These are phyloP conservation scores for Penicillium sp. DNA, from an alignment of 2,329 filamentous ascomycete species.

Conservation along the genomic window DNA sequence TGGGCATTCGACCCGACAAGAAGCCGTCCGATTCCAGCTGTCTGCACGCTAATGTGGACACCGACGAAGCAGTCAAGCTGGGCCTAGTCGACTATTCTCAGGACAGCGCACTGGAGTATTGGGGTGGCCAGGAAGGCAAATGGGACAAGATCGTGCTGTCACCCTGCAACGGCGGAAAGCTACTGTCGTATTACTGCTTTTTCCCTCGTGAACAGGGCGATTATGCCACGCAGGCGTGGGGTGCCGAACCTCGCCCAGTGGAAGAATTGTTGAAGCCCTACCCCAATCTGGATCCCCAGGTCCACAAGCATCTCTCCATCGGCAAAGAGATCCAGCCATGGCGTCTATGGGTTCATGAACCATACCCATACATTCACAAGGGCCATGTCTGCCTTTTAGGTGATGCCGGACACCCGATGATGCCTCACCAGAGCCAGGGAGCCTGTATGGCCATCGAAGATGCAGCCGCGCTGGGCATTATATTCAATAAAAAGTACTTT, in stretches of 20 bases:
- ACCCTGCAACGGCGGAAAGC: constrained; percentile 61
- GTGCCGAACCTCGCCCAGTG: constrained; percentile 47
- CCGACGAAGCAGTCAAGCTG: constrained; percentile 55
- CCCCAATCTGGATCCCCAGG: constrained; percentile 56
- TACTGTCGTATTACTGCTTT: constrained; percentile 68
- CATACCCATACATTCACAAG: constrained; percentile 56
- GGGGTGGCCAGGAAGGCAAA: constrained; percentile 59
- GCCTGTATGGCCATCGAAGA: constrained; percentile 67
- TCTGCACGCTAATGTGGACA: constrained; percentile 60
- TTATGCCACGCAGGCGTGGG: constrained; percentile 59
- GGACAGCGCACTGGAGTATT: constrained; percentile 62
- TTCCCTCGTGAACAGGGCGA: constrained; percentile 59
- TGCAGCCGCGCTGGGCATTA: constrained; percentile 57
- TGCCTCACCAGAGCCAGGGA: constrained; percentile 66
- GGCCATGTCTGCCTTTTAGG: constrained; percentile 56
- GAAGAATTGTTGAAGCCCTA: constrained; percentile 60
- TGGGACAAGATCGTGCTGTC: constrained; percentile 68
- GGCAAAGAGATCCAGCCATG: constrained; percentile 61
- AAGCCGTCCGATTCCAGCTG: constrained; percentile 59
- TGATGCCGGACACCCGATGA: constrained; percentile 65
- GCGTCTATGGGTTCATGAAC: constrained; percentile 61
- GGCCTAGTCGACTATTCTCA: constrained; percentile 61
- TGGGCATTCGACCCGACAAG: constrained; percentile 60
- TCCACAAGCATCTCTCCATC: constrained; percentile 55
- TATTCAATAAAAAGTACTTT: constrained; percentile 52